Evolutionary conservation across 2,329 filamentous ascomycete species (phyloP).

Genomic region (Aspergillus quadricinctus): DNA sequence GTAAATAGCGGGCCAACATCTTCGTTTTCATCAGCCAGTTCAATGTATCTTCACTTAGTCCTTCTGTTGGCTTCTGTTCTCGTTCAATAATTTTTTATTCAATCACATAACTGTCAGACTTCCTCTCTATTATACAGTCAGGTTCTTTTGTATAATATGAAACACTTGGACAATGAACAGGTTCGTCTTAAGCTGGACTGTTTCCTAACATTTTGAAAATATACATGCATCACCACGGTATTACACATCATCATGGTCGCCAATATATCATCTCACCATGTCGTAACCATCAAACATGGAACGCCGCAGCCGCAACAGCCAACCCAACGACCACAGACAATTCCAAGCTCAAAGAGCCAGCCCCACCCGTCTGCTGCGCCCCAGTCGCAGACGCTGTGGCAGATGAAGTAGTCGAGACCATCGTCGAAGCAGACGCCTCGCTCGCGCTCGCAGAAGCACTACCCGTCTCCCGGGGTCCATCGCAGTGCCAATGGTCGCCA

Average conservation of each 20-base stretch:
- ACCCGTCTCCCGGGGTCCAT: conserved; percentile 12
- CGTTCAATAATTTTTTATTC: not conserved
- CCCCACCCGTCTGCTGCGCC: conserved; percentile 1
- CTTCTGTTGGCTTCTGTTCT: not conserved
- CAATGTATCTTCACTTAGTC: not conserved
- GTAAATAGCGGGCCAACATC: too few relatives aligned
- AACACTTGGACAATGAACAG: too few relatives aligned
- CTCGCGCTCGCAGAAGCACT: not conserved
- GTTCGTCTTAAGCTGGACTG: not conserved
- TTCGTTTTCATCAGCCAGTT: not conserved
- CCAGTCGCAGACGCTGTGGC: conserved; percentile 5
- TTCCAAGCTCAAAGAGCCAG: conserved; percentile 5
- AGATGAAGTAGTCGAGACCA: conserved; percentile 3
- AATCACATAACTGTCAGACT: not conserved
- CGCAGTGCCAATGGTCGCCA: conserved; percentile 23
- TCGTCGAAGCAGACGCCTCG: not conserved
- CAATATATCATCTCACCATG: not conserved
- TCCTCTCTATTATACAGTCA: not conserved
- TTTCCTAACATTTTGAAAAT: not conserved
- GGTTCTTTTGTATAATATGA: not conserved
- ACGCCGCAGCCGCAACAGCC: conserved; percentile 10
- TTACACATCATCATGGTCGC: not conserved
- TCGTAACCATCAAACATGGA: conserved; percentile 1
- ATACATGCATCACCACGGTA: not conserved
- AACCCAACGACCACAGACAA: conserved; percentile 8